Evolutionary conservation across 2,329 filamentous ascomycete species (phyloP), one percentile per base, ranked within the genome.

Genomic region (Metarhizium humberi): DNA sequence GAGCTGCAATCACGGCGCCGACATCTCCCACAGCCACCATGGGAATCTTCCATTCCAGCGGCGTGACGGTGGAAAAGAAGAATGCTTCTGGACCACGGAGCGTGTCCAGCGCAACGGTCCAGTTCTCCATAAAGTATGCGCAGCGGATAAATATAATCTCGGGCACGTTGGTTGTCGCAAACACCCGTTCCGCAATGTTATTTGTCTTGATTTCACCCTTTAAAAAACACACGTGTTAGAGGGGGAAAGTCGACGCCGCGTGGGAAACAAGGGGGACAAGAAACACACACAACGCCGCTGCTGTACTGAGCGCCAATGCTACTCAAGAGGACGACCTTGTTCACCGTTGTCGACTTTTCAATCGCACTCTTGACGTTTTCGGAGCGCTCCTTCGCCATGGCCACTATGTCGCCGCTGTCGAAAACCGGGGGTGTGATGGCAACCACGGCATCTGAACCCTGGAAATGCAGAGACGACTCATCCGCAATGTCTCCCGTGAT

Each of bases 71-170:
- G 0, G 69, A 69, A 50, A 57, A 66, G 54, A 73, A 66, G 58
- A 67, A 70, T 1, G 67, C 65, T 0, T 61, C 47, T 1, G 61
- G 52, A 0, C 40, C 57, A 18, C 61, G 59, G 38, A 72, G 56
- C 0, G 65, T 69, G 18, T 66, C 61, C 1, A 66, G 30, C 2
- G 56, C 54, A 53, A 58, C 56, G 3, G 62, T 63, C 71, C 70
- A 73, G 50, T 73, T 73, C 57, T 73, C 69, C 68, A 72, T 73
- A 36, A 73, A 73, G 58, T 70, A 73, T 0, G 58, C 56, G 48
- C 63, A 67, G 6, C 71, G 63, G 2, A 71, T 62, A 46, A 72
- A 66, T 13, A 67, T 55, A 2, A 71, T 56, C 2, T 67, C 59
- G 0, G 62, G 56, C 2, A 65, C 58, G 2, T 62, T 53, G 0